Evolutionary conservation across 2,329 filamentous ascomycete genomes (phyloP).

Genomic region (Elsinoe arachidis): DNA sequence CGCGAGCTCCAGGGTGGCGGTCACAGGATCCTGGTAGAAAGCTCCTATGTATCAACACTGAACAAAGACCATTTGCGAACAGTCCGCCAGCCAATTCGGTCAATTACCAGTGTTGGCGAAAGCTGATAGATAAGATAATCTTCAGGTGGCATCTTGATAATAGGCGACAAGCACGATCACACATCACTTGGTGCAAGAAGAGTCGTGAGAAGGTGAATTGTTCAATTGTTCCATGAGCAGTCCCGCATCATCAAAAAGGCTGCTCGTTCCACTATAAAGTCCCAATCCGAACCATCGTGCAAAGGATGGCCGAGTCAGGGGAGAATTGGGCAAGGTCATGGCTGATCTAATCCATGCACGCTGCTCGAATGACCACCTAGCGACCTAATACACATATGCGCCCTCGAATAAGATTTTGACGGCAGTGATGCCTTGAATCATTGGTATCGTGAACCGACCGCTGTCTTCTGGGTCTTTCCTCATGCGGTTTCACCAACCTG

Average conservation of each 20-base stretch:
- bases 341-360: neutral
- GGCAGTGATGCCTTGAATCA: slow-evolving; percentile 11
- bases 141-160: no score
- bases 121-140: no score
- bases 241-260: neutral
- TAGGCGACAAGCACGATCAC: no score
- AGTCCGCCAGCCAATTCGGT: no score
- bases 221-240: neutral
- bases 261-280: neutral
- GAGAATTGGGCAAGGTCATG: neutral
- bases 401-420: slow-evolving; percentile 4
- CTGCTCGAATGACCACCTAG: neutral
- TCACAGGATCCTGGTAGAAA: no score
- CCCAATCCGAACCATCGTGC: neutral
- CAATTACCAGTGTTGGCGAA: no score
- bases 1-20: no score
- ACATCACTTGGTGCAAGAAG: no score
- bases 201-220: neutral
- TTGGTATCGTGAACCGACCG: slow-evolving; percentile 11
- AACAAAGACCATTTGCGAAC: no score
- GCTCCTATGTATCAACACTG: no score
- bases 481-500: neutral
- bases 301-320: neutral
- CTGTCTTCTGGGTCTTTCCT: slow-evolving; percentile 2
- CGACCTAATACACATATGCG: neutral